Conservation (phyloP, 2,329 filamentous ascomycete genomes). For the Sclerotinia glacialis region DNA sequence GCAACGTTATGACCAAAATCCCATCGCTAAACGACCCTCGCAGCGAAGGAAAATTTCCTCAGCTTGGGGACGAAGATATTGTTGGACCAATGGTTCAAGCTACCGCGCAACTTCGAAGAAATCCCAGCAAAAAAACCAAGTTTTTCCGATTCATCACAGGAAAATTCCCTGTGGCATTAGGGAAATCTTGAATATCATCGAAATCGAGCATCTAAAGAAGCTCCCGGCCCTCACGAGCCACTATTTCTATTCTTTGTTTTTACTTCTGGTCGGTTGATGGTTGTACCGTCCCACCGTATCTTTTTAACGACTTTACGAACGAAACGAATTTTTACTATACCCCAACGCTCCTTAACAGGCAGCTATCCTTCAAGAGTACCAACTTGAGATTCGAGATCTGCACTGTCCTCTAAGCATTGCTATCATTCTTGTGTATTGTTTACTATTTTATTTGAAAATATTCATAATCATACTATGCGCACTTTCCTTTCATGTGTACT, state of each 20-base stretch:
- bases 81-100: conserved; percentile 74
- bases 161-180: conserved; percentile 38
- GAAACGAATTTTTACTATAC: conserved; percentile 26
- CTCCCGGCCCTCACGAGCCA: conserved; percentile 21
- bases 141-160: conserved; percentile 38
- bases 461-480: conserved; percentile 14
- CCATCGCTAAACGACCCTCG: conserved; percentile 65
- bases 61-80: conserved; percentile 85
- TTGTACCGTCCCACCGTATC: conserved; percentile 12
- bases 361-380: conserved; percentile 25
- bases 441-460: background rate
- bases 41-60: conserved; percentile 78
- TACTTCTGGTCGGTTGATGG: conserved; percentile 19
- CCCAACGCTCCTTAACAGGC: conserved; percentile 37
- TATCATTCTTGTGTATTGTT: conserved; percentile 23
- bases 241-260: conserved; percentile 23
- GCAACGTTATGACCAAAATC: conserved; percentile 59
- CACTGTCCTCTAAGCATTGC: conserved; percentile 4
- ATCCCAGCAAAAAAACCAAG: conserved; percentile 38
- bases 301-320: conserved; percentile 23
- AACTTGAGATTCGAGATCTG: conserved; percentile 12
- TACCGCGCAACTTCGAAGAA: conserved; percentile 36
- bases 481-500: conserved; percentile 3
- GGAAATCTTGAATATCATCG: conserved; percentile 28
- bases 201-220: conserved; percentile 10